Evolutionary conservation across 306 rosid species (phyloP).

Genomic region (Hippophae tibetana): DNA sequence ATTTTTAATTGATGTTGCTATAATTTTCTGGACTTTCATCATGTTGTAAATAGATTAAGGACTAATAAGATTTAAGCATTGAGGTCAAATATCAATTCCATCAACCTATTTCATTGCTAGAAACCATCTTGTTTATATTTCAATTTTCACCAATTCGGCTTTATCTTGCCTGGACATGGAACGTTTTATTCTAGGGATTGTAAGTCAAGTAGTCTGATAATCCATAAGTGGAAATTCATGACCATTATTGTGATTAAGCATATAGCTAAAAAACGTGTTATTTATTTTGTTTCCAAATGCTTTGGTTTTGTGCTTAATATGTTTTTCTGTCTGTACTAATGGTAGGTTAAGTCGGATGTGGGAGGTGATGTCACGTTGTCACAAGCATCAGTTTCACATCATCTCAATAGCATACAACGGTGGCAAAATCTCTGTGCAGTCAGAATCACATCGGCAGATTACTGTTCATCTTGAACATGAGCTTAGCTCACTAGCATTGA

Average conservation of each 20-base stretch:
- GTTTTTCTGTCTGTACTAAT: constrained; percentile 11
- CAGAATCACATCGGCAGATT: constrained; percentile 55
- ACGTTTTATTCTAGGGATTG: background rate
- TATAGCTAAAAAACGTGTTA: background rate
- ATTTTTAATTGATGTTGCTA: no score
- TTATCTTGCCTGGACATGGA: no score
- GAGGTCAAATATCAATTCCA: no score
- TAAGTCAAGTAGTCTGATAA: background rate
- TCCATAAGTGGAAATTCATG: background rate
- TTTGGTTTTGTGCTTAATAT: constrained; percentile 20
- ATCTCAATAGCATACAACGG: constrained; percentile 44
- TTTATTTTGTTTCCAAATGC: background rate
- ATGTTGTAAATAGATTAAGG: no score
- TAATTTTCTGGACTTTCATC: no score
- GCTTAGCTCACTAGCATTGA: constrained; percentile 46
- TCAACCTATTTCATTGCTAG: no score
- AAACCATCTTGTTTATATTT: no score
- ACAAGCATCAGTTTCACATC: constrained; percentile 64
- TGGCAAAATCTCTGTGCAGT: constrained; percentile 42
- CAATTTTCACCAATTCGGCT: no score
- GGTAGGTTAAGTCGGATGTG: constrained; percentile 82
- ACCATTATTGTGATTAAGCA: background rate
- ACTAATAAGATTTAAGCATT: no score
- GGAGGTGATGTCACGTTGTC: constrained; percentile 84
- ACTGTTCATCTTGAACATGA: constrained; percentile 63